Evolutionary conservation across 2,329 filamentous ascomycete genomes (phyloP).

Genomic region (Fusarium coicis): DNA sequence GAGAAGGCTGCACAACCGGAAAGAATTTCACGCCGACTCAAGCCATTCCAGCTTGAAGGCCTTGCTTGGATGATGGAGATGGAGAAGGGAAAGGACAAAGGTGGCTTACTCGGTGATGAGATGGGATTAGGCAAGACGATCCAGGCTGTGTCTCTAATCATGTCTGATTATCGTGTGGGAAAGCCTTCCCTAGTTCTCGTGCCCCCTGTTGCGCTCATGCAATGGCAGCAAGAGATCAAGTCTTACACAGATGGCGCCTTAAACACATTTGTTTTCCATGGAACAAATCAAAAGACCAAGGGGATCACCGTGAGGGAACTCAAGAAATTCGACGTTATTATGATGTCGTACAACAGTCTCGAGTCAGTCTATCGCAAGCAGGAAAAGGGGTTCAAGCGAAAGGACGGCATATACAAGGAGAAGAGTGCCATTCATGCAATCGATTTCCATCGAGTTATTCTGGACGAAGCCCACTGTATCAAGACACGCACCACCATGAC

Average conservation of each 20-base stretch:
- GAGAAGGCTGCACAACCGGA: constrained; percentile 63
- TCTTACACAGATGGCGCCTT: constrained; percentile 87
- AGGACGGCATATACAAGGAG: constrained; percentile 83
- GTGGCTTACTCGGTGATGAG: constrained; percentile 92
- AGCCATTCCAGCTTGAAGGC: constrained; percentile 93
- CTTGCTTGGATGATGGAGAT: constrained; percentile 94
- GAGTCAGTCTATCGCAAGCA: constrained; percentile 95
- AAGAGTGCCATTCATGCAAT: constrained; percentile 84
- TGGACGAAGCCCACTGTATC: constrained; percentile 97
- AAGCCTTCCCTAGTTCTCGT: constrained; percentile 88
- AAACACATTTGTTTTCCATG: constrained; percentile 91
- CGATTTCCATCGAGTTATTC: constrained; percentile 87
- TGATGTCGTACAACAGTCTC: constrained; percentile 94
- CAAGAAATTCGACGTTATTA: constrained; percentile 88
- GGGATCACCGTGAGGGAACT: constrained; percentile 78
- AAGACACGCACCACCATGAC: constrained; percentile 90
- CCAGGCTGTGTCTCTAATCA: constrained; percentile 95
- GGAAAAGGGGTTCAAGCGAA: constrained; percentile 86
- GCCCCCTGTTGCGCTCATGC: constrained; percentile 93
- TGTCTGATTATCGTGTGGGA: constrained; percentile 93
- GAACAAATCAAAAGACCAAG: constrained; percentile 86
- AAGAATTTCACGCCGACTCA: constrained; percentile 84
- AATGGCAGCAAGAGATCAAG: constrained; percentile 87
- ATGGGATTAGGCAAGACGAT: constrained; percentile 99
- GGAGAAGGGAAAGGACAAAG: constrained; percentile 86